Evolutionary conservation across 1,284 basidiomycete species (phyloP), one percentile per base, ranked within the genome.

Genomic region (Leccinum griseonigrum): DNA sequence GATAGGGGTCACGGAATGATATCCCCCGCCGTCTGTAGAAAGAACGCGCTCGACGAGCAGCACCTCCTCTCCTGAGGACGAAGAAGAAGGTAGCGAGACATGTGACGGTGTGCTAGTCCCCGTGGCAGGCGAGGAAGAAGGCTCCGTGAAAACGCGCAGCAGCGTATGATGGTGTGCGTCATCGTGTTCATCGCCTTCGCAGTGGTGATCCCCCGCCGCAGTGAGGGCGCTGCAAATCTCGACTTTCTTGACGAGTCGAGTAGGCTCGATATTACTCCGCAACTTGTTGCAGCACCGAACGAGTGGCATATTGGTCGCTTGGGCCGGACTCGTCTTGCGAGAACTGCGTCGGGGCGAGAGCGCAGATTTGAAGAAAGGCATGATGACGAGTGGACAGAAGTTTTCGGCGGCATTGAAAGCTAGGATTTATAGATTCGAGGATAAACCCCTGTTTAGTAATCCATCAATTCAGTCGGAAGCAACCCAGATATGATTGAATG

Each of bases 21-120:
- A 53, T 11, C 3, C 36, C 14, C 26, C 51, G n/a, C 65, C 65
- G 0, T 48, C 38, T 0, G 48, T 61, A 3, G 56, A 65, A 1
- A 65, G 58, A 3, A 71, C 59, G 1, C 66, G 60, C 22, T 68
- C 69, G 9, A 71, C 18, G 4, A 69, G 63, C 2, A 65, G 4
- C 0, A 48, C 54, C 3, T 68, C 60, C 4, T 60, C 56, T 0
- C 29, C 31, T 2, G 11, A 2, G 8, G 43, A 46, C 18, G 18
- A 18, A 18, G 43, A 46, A 9, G n/a, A 2, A 9, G 40, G 16
- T 43, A 43, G 9, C 9, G n/a, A 43, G 11, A 9, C n/a, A 10
- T 10, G n/a, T 18, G n/a, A 43, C 11, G 26, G 28, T 22, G 8
- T 9, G 26, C 48, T 28, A 8, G 18, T 28, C 6, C 26, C 9